Evolutionary conservation across 2,329 filamentous ascomycete genomes (phyloP), one percentile per base, ranked within the genome.

Genomic region (Sporothrix sp.): DNA sequence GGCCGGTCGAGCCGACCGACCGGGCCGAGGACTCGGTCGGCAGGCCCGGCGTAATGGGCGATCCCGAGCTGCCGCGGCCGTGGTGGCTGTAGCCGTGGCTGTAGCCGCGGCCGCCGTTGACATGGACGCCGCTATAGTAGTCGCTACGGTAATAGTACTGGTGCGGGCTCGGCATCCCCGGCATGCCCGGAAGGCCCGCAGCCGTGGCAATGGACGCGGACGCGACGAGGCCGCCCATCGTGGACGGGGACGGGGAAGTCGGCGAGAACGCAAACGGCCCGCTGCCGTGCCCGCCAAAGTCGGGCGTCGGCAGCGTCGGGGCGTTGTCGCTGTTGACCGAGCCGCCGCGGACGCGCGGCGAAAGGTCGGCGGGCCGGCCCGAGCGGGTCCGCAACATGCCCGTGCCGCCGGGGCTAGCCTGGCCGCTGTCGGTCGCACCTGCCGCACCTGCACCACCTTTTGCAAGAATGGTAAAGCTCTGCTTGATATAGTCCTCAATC

Each of bases 381-480:
- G 70, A 66, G n/a, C 71, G 68, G 16, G 68, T 70, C 68, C 68
- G 76, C 58, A 59, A 70, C 56, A 62, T 73, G 61, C 48, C 25
- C 4, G 28, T 47, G 40, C 52, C 39, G 4, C 37, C 37, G 39
- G 27, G 35, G 35, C 37, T 56, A 14, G 48, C 36, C 42, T 33
- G 28, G 45, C 39, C 48, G 36, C 14, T 23, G 44, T 42, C 38
- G 60, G 66, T n/a, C n/a, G n/a, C 75, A 63, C 62, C 78, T 65
- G 62, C 5, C 82, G 72, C 58, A 79, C 64, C 67, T n/a, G 13
- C 14, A 18, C 20, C 38, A 62, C 64, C 81, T 16, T 86, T 85
- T 61, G 94, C 95, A 65, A 90, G 78, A 51, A 95, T 85, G 16
- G 81, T 80, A 40, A 96, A 76, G 43, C 76, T 78, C 57, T 52